Evolutionary conservation across 2,329 filamentous ascomycete species (phyloP).

Genomic region (Sporothrix variecibatus): DNA sequence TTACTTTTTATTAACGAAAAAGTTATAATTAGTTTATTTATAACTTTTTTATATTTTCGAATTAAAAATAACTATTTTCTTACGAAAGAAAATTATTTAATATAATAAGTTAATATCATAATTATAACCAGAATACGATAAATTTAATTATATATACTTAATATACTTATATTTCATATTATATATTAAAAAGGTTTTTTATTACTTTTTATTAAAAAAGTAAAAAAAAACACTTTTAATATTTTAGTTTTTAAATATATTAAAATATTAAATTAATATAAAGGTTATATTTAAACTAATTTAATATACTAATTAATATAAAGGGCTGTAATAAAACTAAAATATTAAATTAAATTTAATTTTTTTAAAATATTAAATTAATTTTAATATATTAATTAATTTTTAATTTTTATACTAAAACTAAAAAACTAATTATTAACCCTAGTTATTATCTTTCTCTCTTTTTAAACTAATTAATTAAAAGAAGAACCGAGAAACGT

Average conservation of each 20-base stretch:
- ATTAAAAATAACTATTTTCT: too few species aligned
- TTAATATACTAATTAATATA: too few species aligned
- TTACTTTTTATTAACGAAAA: too few species aligned
- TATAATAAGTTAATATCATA: background rate
- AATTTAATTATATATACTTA: background rate
- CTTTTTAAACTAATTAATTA: too few species aligned
- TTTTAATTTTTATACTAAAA: background rate
- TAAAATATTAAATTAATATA: background rate
- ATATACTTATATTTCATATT: conserved; percentile 1
- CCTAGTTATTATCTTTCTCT: too few species aligned
- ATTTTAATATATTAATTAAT: background rate
- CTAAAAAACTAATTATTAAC: too few species aligned
- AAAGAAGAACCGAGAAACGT: too few species aligned
- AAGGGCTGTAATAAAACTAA: too few species aligned
- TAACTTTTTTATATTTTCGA: too few species aligned
- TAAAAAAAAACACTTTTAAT: background rate
- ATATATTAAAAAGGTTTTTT: background rate
- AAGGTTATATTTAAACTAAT: too few species aligned
- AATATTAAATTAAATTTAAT: background rate
- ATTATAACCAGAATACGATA: background rate
- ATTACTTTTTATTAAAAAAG: background rate
- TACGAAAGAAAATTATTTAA: background rate
- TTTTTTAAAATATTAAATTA: conserved; percentile 4
- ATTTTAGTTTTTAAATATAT: background rate
- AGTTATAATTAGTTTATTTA: too few species aligned